Evolutionary conservation across 345 rosid genomes (phyloP).

Genomic region (Syzygium oleosum): DNA sequence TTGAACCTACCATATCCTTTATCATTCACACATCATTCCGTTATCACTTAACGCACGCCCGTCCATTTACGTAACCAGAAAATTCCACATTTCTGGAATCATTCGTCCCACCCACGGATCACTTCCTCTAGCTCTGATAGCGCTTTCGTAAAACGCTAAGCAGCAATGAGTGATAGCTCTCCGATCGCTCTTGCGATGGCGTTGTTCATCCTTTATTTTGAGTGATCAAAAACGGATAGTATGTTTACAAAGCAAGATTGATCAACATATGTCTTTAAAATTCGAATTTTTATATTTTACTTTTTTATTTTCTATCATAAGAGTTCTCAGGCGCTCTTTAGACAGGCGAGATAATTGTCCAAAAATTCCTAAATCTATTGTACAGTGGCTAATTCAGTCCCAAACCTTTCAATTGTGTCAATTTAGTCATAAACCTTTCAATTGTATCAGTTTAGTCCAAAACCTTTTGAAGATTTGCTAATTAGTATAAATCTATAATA

Average conservation of each 20-base stretch:
- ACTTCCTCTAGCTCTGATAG: not conserved
- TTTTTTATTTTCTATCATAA: not conserved
- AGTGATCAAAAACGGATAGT: not conserved
- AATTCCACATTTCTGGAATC: no score
- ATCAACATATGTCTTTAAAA: not conserved
- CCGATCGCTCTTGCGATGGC: not conserved
- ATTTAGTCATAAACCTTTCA: no score
- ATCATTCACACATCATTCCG: no score
- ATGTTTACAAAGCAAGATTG: not conserved
- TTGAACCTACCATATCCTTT: no score
- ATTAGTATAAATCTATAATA: no score
- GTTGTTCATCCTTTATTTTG: not conserved
- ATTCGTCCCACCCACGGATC: no score
- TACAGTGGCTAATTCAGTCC: fast-evolving
- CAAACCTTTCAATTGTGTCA: no score
- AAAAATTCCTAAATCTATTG: no score
- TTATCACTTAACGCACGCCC: no score
- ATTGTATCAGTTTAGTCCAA: no score
- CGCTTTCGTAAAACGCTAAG: not conserved
- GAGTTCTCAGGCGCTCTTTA: not conserved
- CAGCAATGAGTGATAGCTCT: not conserved
- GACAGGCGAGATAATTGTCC: not conserved
- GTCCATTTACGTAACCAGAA: no score
- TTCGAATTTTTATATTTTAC: not conserved
- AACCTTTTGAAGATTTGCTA: no score